Base-by-base conservation (phyloP, 768 basidiomycete species). In the Tricholoma furcatifolium region DNA sequence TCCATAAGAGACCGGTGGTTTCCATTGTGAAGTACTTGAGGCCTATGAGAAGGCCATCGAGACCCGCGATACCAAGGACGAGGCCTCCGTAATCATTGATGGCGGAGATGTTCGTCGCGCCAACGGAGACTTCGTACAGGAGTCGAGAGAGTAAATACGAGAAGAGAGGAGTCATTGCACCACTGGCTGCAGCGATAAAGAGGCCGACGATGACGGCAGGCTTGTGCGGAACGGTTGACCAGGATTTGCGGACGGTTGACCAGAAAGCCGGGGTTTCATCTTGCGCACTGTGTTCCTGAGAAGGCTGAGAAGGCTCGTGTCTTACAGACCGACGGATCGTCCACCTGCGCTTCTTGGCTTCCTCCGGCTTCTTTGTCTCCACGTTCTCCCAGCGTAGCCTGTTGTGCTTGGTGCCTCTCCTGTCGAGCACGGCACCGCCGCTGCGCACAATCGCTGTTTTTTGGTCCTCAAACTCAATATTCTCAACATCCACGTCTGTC, bases 121-220 rank as follows among this genome's bases (percentile, higher is more conserved):
- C 84, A 60, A 75, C 78, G 34, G 88, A 87, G 12, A 91, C 84
- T 56, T 88, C 79, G 65, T 81, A 87, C 50, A 96, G 78, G 12
- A 98, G 80, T 7, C 78, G 79, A 8, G 93, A 90, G 61, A 97
- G 84, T 57, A 94, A 79, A 74, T 79, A 92, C 1, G 96, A 94
- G 77, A 98, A 99, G 41, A 98, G 53, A 2, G 97, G 96, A 0
- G 93, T 97, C 75, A 89, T 83, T 3, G 89, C 80, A 18, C 97
- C 96, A 59, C 84, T 88, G 48, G 81, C 67, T 38, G 93, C 57
- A 52, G 87, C 86, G n/a, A 81, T 63, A 51, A 84, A 2, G 21
- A 96, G 73, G 15, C 94, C 94, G 47, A 90, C 24, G 64, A 83
- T 61, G 54, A 97, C 67, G 39, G 91, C 57, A 4, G 76, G 74